Base-by-base conservation (phyloP, 129 eudicot species). In the Erigeron canadensis region DNA sequence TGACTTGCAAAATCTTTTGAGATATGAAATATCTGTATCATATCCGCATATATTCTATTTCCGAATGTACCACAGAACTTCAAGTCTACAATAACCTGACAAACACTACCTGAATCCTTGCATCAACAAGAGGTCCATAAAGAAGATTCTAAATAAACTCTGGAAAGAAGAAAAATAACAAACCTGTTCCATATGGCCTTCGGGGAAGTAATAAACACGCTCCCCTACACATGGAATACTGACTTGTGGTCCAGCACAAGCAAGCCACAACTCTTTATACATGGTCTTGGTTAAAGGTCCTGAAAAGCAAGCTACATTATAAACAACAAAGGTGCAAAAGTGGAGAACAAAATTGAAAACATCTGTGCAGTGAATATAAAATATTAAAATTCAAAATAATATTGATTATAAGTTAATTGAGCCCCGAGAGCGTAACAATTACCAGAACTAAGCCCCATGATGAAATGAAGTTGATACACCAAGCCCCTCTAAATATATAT, bases 131-230 rank as follows among this genome's bases (percentile, higher is more conserved):
- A 66, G 57, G 37, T 44, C 22, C 59, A 12, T 23, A 70, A 5
- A 6, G 21, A 15, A 65, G 8, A 34, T 21, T 17, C 42, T 28
- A 65, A 73, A 56, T 46, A 22, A 60, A 67, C 46, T 39, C 11
- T n/a, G 19, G 5, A 56, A 72, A 34, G 42, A 50, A 21, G 10
- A 46, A 44, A 48, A 7, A 42, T 34, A 55, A 39, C 56, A 38
- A 41, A 93, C 98, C 95, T 93, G 98, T 82, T 93, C 98, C 91
- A 89, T 85, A 78, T 93, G 98, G 19, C 98, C 98, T 76, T 93
- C 90, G 7, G 98, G 98, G 67, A 93, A 89, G 77, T 93, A 93
- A 68, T 89, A 93, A 70, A 87, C 96, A 5, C 96, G 79, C 75
- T 89, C 98, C 23, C 91, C 98, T 78, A 86, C 87, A 80, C 91